These are phyloP conservation scores for Malassezia equina DNA, from an alignment of 1,284 basidiomycete species.

Conservation along the genomic window DNA sequence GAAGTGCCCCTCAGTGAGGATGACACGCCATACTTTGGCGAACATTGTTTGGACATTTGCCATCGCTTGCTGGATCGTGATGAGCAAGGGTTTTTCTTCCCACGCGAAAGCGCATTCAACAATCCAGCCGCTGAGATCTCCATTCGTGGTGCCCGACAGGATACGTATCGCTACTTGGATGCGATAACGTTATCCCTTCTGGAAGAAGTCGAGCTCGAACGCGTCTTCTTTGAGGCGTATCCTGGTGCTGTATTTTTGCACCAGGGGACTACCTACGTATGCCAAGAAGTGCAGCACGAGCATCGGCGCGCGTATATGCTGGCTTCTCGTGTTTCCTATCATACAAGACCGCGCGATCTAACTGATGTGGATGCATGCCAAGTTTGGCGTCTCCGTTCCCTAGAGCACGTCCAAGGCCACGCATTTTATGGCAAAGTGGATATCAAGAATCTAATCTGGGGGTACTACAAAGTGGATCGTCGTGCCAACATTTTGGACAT, in stretches of 20 bases:
- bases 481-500: slow-evolving; percentile 60
- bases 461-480: slow-evolving; percentile 44
- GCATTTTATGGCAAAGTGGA: slow-evolving; percentile 66
- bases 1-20: slow-evolving; percentile 65
- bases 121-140: slow-evolving; percentile 60
- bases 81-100: slow-evolving; percentile 65
- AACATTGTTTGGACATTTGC: slow-evolving; percentile 51
- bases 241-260: slow-evolving; percentile 52
- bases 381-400: slow-evolving; percentile 64
- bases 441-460: slow-evolving; percentile 65
- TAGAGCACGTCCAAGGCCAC: slow-evolving; percentile 54
- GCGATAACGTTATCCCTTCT: slow-evolving; percentile 57
- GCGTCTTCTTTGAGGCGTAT: slow-evolving; percentile 70
- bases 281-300: slow-evolving; percentile 73
- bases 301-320: slow-evolving; percentile 62
- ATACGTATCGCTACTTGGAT: slow-evolving; percentile 67
- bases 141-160: slow-evolving; percentile 67
- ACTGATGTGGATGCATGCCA: slow-evolving; percentile 70
- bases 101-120: slow-evolving; percentile 65
- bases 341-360: slow-evolving; percentile 56
- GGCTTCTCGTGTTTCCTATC: slow-evolving; percentile 69
- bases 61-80: slow-evolving; percentile 55
- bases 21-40: slow-evolving; percentile 66
- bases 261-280: slow-evolving; percentile 52
- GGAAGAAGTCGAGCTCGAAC: slow-evolving; percentile 75